Conservation (phyloP, 2,329 filamentous ascomycete genomes). For the Diatrype stigma region DNA sequence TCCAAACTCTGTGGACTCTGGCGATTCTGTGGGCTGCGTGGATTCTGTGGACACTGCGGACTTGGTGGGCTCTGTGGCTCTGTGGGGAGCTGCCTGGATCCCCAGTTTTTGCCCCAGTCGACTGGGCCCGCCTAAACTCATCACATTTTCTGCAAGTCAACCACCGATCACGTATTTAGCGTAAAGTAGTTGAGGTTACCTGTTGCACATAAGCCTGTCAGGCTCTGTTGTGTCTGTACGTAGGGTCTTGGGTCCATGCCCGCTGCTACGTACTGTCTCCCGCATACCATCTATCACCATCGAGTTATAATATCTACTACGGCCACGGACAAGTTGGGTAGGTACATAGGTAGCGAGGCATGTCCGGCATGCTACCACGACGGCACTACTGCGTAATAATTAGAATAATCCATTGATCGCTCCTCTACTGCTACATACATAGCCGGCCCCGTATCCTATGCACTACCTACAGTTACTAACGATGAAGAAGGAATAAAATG, state of each 20-base stretch:
- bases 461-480: not conserved
- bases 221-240: too few relatives aligned
- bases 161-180: not conserved
- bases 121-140: not conserved
- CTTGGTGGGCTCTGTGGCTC: not conserved
- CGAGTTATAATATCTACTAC: too few relatives aligned
- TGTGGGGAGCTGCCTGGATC: not conserved
- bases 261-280: too few relatives aligned
- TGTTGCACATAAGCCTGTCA: too few relatives aligned
- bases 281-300: too few relatives aligned
- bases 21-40: not conserved
- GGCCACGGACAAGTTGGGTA: too few relatives aligned
- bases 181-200: too few relatives aligned
- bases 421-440: not conserved
- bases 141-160: not conserved
- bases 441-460: not conserved
- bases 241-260: too few relatives aligned
- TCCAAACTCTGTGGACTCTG: not conserved
- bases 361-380: too few relatives aligned
- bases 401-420: not conserved
- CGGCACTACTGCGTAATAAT: too few relatives aligned
- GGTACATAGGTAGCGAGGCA: too few relatives aligned
- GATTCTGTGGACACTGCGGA: too few relatives aligned
- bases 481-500: conserved; percentile 12
- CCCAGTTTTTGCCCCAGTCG: not conserved